Conservation (phyloP, 148 eudicot species). For the Arctostaphylos glauca region DNA sequence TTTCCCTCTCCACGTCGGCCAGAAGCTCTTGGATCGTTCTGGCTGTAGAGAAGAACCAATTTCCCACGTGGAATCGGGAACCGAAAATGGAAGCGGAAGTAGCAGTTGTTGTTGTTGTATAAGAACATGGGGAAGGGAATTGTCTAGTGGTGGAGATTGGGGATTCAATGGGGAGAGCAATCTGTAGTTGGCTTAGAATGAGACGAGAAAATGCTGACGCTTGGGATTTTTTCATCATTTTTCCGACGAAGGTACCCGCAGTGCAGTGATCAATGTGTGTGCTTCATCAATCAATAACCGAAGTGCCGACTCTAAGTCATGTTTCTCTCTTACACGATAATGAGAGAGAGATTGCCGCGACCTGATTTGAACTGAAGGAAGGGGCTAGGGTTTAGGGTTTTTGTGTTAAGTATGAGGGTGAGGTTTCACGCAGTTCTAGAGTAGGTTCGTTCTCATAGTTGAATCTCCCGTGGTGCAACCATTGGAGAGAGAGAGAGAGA, state of each 20-base stretch:
- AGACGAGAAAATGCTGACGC: conserved; percentile 5
- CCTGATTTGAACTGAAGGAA: too few relatives aligned
- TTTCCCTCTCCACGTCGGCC: conserved; percentile 38
- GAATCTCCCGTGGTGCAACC: too few relatives aligned
- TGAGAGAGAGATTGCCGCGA: too few relatives aligned
- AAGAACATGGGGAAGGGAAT: background rate
- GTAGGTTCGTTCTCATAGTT: too few relatives aligned
- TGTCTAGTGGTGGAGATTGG: background rate
- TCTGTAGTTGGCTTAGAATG: background rate
- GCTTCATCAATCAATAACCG: too few relatives aligned
- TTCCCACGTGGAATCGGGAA: background rate
- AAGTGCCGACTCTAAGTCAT: too few relatives aligned
- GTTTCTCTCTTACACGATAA: too few relatives aligned
- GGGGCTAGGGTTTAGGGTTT: too few relatives aligned
- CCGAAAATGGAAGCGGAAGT: background rate
- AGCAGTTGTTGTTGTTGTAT: background rate
- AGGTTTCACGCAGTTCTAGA: too few relatives aligned
- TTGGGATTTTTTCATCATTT: conserved; percentile 10
- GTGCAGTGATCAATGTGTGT: too few relatives aligned
- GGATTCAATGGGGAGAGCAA: background rate
- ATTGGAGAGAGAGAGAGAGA: too few relatives aligned
- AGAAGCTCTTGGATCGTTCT: conserved; percentile 21
- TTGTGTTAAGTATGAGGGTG: too few relatives aligned
- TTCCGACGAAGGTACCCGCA: background rate
- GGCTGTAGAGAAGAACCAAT: conserved; percentile 17